A percentile compares a stretch with the other conserved stretches of the same genome.
Conservation (phyloP, 805 yeast genomes). For the Pichia pseudocactophila region DNA sequence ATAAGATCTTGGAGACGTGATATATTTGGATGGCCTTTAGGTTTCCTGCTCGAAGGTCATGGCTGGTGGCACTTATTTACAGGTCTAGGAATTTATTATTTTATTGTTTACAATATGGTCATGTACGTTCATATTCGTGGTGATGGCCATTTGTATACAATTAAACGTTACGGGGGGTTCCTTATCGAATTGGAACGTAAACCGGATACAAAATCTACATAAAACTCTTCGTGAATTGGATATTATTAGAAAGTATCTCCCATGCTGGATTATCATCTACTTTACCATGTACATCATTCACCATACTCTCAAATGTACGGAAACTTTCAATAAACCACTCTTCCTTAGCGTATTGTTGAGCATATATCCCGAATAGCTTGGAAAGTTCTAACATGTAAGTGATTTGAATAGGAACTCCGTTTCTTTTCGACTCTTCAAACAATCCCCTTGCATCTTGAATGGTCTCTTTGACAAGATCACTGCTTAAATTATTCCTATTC, state of each 20-base stretch:
- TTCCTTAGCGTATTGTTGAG: background rate
- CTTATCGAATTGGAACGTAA: slow-evolving; percentile 36
- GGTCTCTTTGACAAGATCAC: background rate
- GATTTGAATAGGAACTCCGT: slow-evolving; percentile 2
- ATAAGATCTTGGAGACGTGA: slow-evolving; percentile 53
- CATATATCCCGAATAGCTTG: slow-evolving; percentile 10
- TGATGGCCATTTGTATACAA: slow-evolving; percentile 43
- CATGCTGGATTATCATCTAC: background rate
- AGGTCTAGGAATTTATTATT: slow-evolving; percentile 81
- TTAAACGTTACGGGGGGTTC: slow-evolving; percentile 46
- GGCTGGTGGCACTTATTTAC: slow-evolving; percentile 97
- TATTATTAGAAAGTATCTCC: slow-evolving; percentile 5
- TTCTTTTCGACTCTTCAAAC: background rate
- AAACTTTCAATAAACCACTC: slow-evolving; percentile 9
- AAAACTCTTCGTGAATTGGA: slow-evolving; percentile 3
- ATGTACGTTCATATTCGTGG: slow-evolving; percentile 59
- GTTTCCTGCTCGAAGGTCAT: slow-evolving; percentile 81
- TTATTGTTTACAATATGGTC: slow-evolving; percentile 70
- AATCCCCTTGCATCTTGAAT: background rate
- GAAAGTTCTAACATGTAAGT: slow-evolving; percentile 8
- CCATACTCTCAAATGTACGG: background rate
- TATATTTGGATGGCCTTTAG: slow-evolving; percentile 69
- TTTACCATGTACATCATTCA: background rate
- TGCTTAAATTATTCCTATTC: background rate
- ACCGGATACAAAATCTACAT: background rate